Conservation (phyloP, 331 rosid species). For the Spiraea crenata region DNA sequence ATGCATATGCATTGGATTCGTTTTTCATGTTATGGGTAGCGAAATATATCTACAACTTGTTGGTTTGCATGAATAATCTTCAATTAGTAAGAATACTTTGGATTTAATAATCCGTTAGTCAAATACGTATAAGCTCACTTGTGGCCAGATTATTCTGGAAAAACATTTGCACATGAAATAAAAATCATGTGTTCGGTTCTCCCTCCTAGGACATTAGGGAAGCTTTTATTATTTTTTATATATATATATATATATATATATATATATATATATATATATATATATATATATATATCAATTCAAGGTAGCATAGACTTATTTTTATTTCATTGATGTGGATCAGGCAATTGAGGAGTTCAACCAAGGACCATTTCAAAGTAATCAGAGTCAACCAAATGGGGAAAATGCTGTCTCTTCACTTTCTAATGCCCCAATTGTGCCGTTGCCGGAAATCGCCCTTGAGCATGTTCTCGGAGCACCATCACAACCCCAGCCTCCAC, state of each 20-base stretch:
- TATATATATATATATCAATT: no score
- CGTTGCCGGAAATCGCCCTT: background rate
- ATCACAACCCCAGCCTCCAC: constrained; percentile 11
- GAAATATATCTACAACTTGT: no score
- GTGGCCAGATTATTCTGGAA: no score
- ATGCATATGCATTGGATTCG: background rate
- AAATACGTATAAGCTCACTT: no score
- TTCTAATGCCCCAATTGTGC: background rate
- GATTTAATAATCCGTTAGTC: background rate
- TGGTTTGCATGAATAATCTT: background rate
- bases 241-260: no score
- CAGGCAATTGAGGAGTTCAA: background rate
- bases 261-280: no score
- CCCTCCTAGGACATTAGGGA: no score
- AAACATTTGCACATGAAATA: no score
- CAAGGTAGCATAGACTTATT: background rate
- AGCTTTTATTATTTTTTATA: no score
- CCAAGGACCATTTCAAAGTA: background rate
- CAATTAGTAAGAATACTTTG: background rate
- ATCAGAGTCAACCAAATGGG: background rate
- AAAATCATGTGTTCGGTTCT: no score
- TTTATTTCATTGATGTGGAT: background rate
- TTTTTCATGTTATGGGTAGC: background rate
- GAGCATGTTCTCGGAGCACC: background rate
- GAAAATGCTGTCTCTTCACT: background rate